A percentile compares a stretch with the other conserved stretches of the same genome.
These are phyloP conservation scores for Trichosporon inkin DNA, from an alignment of 1,284 basidiomycete genomes.

Conservation along the genomic window DNA sequence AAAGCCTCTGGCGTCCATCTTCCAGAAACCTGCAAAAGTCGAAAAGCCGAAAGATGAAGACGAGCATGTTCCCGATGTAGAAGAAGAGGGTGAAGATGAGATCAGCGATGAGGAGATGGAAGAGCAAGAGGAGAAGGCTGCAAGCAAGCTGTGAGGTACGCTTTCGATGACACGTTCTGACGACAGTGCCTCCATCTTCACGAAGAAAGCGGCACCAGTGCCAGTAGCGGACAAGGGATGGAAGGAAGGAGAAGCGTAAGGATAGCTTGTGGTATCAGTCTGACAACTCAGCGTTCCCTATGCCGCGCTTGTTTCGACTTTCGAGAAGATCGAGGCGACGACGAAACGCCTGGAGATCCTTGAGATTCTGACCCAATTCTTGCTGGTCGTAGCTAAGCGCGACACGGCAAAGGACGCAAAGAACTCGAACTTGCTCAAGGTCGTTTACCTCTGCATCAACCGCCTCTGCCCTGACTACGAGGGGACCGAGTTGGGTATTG, in stretches of 20 bases:
- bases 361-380: constrained; percentile 78
- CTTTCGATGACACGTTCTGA: neutral
- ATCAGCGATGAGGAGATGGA: constrained; percentile 47
- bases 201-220: constrained; percentile 56
- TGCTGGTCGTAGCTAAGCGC: constrained; percentile 78
- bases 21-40: constrained; percentile 37
- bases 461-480: constrained; percentile 91
- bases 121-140: constrained; percentile 60
- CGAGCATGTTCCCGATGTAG: constrained; percentile 50
- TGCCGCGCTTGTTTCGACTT: constrained; percentile 81
- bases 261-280: constrained; percentile 18
- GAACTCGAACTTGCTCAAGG: constrained; percentile 70
- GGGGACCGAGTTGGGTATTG: constrained; percentile 93
- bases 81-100: constrained; percentile 49
- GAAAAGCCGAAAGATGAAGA: constrained; percentile 32
- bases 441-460: constrained; percentile 96
- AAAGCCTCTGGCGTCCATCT: constrained; percentile 50
- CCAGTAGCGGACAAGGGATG: constrained; percentile 78
- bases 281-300: constrained; percentile 73
- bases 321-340: constrained; percentile 86
- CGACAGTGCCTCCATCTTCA: constrained; percentile 59
- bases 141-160: constrained; percentile 60
- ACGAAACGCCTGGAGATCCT: constrained; percentile 95
- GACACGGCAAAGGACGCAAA: constrained; percentile 43
- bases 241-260: constrained; percentile 80